A percentile compares a stretch with the other conserved stretches of the same genome.
Conservation (phyloP, 306 rosid species). For the Hippophae rhamnoides region DNA sequence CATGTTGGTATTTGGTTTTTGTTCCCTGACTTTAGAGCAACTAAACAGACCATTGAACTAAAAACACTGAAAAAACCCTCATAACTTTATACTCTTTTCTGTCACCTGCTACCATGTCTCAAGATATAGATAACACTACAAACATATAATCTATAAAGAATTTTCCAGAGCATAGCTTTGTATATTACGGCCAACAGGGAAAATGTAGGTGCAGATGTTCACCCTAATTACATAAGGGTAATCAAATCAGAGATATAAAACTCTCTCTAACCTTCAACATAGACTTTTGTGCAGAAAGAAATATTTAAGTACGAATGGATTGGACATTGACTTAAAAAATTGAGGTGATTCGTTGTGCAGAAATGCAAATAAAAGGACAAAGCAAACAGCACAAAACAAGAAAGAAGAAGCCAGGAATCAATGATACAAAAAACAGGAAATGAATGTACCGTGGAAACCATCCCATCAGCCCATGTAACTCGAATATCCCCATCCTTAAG, state of each 20-base stretch:
- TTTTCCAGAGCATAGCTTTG: conserved; percentile 1
- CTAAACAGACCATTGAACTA: conserved; percentile 9
- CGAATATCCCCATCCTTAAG: conserved; percentile 91
- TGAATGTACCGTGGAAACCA: conserved; percentile 82
- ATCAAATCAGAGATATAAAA: conserved; percentile 3
- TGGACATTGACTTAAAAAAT: conserved; percentile 9
- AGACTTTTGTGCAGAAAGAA: conserved; percentile 1
- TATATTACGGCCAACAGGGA: background rate
- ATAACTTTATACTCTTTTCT: conserved; percentile 11
- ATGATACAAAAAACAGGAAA: conserved; percentile 17
- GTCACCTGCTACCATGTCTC: conserved; percentile 1
- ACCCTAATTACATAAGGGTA: conserved; percentile 9
- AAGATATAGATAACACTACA: conserved; percentile 1
- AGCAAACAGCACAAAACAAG: conserved; percentile 1
- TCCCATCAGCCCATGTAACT: conserved; percentile 98
- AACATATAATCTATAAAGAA: conserved; percentile 5
- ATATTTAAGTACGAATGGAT: conserved; percentile 8
- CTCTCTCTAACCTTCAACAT: conserved; percentile 5
- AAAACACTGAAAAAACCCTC: conserved; percentile 12
- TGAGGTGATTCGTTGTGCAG: conserved; percentile 9
- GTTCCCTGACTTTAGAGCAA: background rate
- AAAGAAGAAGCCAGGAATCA: conserved; percentile 9
- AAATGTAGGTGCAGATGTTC: background rate
- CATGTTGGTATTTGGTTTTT: background rate
- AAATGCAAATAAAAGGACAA: conserved; percentile 2